Evolutionary conservation across 805 yeast species (phyloP), one percentile per base, ranked within the genome.

Genomic region (Metschnikowia peoriensis): DNA sequence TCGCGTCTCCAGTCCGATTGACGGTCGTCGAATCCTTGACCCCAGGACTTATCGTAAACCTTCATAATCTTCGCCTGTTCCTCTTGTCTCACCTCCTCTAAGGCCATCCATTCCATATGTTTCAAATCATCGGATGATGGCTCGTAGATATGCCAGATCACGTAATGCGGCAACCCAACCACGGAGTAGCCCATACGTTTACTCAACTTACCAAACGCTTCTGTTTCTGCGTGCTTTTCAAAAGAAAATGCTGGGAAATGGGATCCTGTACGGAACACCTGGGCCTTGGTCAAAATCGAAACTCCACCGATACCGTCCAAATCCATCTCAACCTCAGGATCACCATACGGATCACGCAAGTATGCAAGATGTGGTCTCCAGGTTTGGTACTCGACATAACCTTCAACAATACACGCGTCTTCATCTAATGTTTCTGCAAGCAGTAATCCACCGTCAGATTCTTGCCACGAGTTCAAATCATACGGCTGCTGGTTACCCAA

Each of bases 271-370:
- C 90, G 78, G 76, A 93, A 93, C 2, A 93, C 97, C 44, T 77
- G 74, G 2, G 97, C 97, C 67, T 88, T 89, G 42, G 96, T 80
- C 59, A 93, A 76, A 58, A 94, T 91, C 0, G 97, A 89, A 42
- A 93, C 99, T 59, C 98, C 99, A 28, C 99, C 99, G 61, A 93
- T 91, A 49, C 99, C 99, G 69, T 93, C 98, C 56, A 93, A 76
- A 52, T 86, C 92, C 87, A 93, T 86, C 66, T 90, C 96, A 42
- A 86, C 93, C 65, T 89, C 93, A 6, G 96, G 93, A 69, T 91
- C 96, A 27, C 98, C 99, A 63, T 88, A 85, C 2, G 97, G 97
- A 64, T 92, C 97, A 61, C 98, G 79, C 67, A 93, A 78, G 66
- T 94, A 93, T 0, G 98, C 98, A 59, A 93, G 77, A 71, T 93